Base-by-base conservation (phyloP, 2,329 filamentous ascomycete genomes). In the Zarea fungicola region DNA sequence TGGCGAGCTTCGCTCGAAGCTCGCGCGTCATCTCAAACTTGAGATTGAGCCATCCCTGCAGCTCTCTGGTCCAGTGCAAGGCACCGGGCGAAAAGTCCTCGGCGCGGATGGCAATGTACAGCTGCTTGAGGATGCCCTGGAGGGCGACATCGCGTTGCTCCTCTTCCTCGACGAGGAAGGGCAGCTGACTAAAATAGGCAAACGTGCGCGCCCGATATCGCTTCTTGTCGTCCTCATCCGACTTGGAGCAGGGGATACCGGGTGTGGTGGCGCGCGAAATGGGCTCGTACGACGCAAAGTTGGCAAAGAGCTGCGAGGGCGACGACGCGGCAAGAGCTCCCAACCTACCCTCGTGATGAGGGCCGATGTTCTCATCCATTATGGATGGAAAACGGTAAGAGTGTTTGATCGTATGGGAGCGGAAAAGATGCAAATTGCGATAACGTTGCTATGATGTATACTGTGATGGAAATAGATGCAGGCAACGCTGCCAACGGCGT, bases 21-120 rank as follows among this genome's bases (percentile, higher is more conserved):
- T 86, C 84, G 59, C 88, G 83, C 41, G 89, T 89, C 64, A 96
- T 89, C 70, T 99, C 92, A 64, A 99, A 99, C 75, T 99, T 99
- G 68, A 99, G 82, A 47, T 86, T 87, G 56, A 99, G 77, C 93
- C 95, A 99, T 68, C 87, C 89, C 63, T 91, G 83, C 41, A 99
- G 84, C 78, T 99, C 93, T 57, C 92, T 84, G 14, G 93, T 96
- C 93, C 93, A 99, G 69, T 99, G 92, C 53, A 96, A 77, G 23
- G 92, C 93, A 28, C 93, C 93, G 0, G 92, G 89, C 21, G 87
- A 85, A 68, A 97, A 97, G 68, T 99, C 93, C 56, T 96, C 90
- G 4, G 93, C 86, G 63, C 90, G 85, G 55, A 99, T 77, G 50
- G 92, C 82, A 58, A 96, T 88, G 66, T 96, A 97, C 25, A 99